Percentiles rank a stretch among this genome's conserved stretches.
Evolutionary conservation across 257 asterid genomes (phyloP).

Genomic region (Cordia subcordata): DNA sequence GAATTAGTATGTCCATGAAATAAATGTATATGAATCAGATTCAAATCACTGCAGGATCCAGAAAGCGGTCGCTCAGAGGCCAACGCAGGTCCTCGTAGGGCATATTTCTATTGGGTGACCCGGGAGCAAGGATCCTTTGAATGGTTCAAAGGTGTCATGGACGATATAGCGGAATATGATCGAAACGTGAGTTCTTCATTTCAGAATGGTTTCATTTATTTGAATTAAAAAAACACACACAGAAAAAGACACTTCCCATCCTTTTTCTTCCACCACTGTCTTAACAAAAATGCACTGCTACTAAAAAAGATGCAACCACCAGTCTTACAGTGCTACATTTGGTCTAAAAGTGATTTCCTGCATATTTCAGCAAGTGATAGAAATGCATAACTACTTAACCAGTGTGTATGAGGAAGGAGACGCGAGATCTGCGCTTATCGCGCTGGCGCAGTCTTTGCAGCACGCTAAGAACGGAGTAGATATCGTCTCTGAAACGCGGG

Average conservation of each 20-base stretch:
- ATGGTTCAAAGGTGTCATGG: constrained; percentile 97
- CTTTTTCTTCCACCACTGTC: no score
- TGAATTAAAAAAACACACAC: no score
- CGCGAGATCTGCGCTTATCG: constrained; percentile 88
- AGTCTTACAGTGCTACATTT: no score
- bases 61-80: constrained; percentile 14
- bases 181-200: constrained; percentile 38
- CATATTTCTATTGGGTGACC: constrained; percentile 92
- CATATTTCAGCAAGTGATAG: constrained; percentile 58
- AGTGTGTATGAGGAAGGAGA: constrained; percentile 96
- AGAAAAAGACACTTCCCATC: no score
- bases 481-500: constrained; percentile 83
- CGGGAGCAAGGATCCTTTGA: constrained; percentile 94
- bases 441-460: constrained; percentile 90
- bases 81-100: constrained; percentile 54
- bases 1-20: background rate
- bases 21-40: constrained; percentile 1
- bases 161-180: constrained; percentile 84
- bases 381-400: constrained; percentile 90
- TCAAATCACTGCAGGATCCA: constrained; percentile 22
- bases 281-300: no score
- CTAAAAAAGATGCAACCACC: no score
- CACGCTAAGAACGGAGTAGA: constrained; percentile 92
- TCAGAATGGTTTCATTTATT: no score
- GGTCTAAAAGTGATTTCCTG: background rate